A percentile compares a stretch with the other conserved stretches of the same genome.
These are phyloP conservation scores for Hypoxylon sp. DNA, from an alignment of 2,329 filamentous ascomycete genomes.

Conservation along the genomic window DNA sequence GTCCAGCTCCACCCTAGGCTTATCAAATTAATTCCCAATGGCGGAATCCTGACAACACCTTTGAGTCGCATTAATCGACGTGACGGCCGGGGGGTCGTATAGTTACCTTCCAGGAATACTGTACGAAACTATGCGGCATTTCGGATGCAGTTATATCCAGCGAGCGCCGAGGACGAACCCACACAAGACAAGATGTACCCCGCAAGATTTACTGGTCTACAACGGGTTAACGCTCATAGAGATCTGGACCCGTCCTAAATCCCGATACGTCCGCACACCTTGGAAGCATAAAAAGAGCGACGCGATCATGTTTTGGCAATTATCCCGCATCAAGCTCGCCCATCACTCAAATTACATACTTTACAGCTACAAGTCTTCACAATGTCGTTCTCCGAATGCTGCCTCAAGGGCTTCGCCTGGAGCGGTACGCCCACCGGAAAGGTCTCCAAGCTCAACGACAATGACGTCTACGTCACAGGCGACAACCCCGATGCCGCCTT, in stretches of 20 bases:
- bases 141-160: constrained; percentile 5
- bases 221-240: constrained; percentile 1
- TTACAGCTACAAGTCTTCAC: neutral
- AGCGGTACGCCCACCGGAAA: constrained; percentile 58
- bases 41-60: neutral
- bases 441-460: constrained; percentile 55
- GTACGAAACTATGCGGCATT: neutral
- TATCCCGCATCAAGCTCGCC: neutral
- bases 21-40: neutral
- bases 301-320: neutral
- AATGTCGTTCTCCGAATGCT: constrained; percentile 52
- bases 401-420: constrained; percentile 60
- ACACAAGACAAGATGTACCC: neutral
- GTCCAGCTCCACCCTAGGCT: neutral
- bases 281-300: neutral
- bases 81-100: neutral
- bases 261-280: constrained; percentile 7
- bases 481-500: constrained; percentile 55
- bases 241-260: neutral
- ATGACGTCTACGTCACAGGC: constrained; percentile 58
- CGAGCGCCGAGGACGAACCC: constrained; percentile 8
- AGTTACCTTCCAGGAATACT: neutral
- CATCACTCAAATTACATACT: neutral
- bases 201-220: neutral
- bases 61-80: neutral